These are phyloP conservation scores for Aspergillus persii DNA, from an alignment of 2,329 filamentous ascomycete genomes.

Conservation along the genomic window DNA sequence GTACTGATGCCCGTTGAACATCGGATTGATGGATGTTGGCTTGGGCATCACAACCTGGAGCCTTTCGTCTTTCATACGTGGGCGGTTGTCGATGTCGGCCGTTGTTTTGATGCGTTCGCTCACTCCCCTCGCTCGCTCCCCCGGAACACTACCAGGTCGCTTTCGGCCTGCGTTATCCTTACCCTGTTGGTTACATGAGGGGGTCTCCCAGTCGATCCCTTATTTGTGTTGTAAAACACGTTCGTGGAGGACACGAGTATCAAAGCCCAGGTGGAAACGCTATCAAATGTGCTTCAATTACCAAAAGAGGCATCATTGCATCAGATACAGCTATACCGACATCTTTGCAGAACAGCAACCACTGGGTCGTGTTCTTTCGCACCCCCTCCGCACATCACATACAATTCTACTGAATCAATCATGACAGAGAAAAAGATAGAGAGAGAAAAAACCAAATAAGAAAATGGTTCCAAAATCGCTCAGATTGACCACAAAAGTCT, in stretches of 20 bases:
- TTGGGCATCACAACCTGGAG: neutral
- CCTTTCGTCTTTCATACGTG: no score
- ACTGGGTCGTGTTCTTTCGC: conserved; percentile 5
- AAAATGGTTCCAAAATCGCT: conserved; percentile 7
- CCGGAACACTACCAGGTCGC: neutral
- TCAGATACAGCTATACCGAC: conserved; percentile 16
- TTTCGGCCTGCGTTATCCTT: neutral
- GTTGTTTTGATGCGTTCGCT: neutral
- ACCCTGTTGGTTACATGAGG: neutral
- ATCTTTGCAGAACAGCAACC: conserved; percentile 3
- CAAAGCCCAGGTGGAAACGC: neutral
- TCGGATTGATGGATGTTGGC: neutral
- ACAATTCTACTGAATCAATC: conserved; percentile 14
- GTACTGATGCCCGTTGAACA: conserved; percentile 48
- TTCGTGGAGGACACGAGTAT: neutral
- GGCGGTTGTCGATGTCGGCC: neutral
- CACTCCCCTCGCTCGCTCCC: neutral
- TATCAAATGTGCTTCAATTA: conserved; percentile 17
- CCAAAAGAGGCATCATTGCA: conserved; percentile 21
- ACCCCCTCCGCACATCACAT: conserved; percentile 5
- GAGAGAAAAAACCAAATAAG: conserved; percentile 5
- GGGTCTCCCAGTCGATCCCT: neutral
- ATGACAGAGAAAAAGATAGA: conserved; percentile 13
- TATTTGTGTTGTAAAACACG: neutral
- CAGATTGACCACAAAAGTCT: neutral